phyloP scores from a whole-genome alignment of 805 yeast species.

The Cyberlindnera samutprakarnensis region DNA sequence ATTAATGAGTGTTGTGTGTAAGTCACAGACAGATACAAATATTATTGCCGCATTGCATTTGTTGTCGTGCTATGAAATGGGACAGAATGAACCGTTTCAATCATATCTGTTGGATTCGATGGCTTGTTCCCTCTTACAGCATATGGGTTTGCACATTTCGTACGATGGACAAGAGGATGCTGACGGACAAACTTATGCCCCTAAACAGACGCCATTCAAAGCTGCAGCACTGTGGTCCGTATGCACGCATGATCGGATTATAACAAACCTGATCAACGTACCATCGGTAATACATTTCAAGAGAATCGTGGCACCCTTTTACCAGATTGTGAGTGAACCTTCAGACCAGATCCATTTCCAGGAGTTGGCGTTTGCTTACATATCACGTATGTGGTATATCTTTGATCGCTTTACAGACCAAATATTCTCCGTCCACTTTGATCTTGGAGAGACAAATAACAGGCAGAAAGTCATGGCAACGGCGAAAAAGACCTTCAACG shows the following conservation, averaged over 20 bases:
- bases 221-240: slow-evolving; percentile 26
- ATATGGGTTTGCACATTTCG: slow-evolving; percentile 26
- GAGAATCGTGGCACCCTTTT: slow-evolving; percentile 26
- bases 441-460: slow-evolving; percentile 27
- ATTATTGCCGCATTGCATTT: slow-evolving; percentile 20
- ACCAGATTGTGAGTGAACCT: slow-evolving; percentile 13
- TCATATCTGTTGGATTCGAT: slow-evolving; percentile 25
- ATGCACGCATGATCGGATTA: slow-evolving; percentile 25
- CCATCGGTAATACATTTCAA: slow-evolving; percentile 28
- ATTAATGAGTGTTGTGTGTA: slow-evolving; percentile 14
- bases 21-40: slow-evolving; percentile 3
- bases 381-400: slow-evolving; percentile 24
- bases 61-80: slow-evolving; percentile 25
- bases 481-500: slow-evolving; percentile 19
- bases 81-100: slow-evolving; percentile 24
- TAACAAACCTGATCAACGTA: slow-evolving; percentile 21
- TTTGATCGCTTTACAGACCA: slow-evolving; percentile 28
- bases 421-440: slow-evolving; percentile 25
- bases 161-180: slow-evolving; percentile 6
- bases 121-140: slow-evolving; percentile 27
- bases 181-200: slow-evolving; percentile 1
- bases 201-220: slow-evolving; percentile 16
- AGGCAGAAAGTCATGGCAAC: slow-evolving; percentile 18
- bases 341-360: slow-evolving; percentile 5
- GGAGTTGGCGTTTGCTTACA: slow-evolving; percentile 23